A percentile compares a stretch with the other conserved stretches of the same genome.
Conservation (phyloP, 139 green algal genomes). For the Chlorella sp. region DNA sequence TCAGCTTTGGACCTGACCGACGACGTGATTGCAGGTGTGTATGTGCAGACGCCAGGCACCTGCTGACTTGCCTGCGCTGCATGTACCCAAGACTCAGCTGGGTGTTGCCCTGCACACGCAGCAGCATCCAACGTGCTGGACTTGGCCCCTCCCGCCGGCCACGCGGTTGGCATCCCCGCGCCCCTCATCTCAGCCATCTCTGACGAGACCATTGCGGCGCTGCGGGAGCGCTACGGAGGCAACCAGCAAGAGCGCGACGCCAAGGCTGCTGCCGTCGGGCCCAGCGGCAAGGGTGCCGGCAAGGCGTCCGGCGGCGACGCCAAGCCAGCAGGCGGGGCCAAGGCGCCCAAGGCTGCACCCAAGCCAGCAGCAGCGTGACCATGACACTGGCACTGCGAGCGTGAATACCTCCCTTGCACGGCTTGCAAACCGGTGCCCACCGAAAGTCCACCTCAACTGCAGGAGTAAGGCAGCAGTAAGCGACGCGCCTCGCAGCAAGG, state of each 20-base stretch:
- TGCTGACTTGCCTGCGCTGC: too few species aligned
- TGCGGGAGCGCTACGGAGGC: constrained; percentile 25
- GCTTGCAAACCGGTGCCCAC: too few species aligned
- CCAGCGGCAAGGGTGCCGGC: neutral
- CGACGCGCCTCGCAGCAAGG: too few species aligned
- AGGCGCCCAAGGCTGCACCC: neutral
- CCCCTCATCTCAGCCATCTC: constrained; percentile 49
- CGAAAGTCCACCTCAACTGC: too few species aligned
- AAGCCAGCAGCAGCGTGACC: neutral
- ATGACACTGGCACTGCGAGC: neutral
- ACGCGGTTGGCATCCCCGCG: constrained; percentile 55
- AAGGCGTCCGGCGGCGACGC: neutral
- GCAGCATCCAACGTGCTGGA: neutral
- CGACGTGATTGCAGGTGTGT: constrained; percentile 19
- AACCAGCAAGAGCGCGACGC: neutral
- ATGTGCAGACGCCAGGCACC: too few species aligned
- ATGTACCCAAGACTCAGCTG: too few species aligned
- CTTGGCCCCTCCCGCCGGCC: constrained; percentile 34
- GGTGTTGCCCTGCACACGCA: neutral
- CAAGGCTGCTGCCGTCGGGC: neutral
- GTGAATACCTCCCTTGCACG: too few species aligned
- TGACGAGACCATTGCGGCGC: constrained; percentile 42
- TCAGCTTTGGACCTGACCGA: constrained; percentile 29
- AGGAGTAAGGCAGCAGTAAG: too few species aligned
- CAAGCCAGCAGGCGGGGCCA: neutral